These are phyloP conservation scores for Trametes sp. DNA, from an alignment of 1,284 basidiomycete species.

Conservation along the genomic window DNA sequence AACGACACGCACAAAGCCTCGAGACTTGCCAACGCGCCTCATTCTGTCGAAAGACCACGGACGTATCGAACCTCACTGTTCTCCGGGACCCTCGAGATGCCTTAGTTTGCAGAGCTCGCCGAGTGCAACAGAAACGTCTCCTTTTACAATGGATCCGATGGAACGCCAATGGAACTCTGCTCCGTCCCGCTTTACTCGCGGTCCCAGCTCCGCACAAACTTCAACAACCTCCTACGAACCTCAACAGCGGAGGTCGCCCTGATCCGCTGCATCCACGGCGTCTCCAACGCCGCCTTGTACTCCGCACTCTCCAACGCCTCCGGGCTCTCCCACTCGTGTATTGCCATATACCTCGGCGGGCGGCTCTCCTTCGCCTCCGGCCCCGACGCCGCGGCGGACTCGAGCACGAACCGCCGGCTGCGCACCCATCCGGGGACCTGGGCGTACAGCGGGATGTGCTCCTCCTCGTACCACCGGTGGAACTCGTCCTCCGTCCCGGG, in stretches of 20 bases:
- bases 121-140: no score
- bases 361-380: slow-evolving; percentile 22
- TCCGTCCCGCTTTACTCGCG: slow-evolving; percentile 1
- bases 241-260: slow-evolving; percentile 14
- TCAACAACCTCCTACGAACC: slow-evolving; percentile 13
- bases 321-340: slow-evolving; percentile 44
- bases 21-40: no score
- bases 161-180: background rate
- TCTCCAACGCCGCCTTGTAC: slow-evolving; percentile 39
- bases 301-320: slow-evolving; percentile 34
- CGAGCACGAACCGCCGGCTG: slow-evolving; percentile 43
- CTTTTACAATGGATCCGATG: no score
- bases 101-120: no score
- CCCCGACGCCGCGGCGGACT: slow-evolving; percentile 32
- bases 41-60: no score
- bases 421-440: slow-evolving; percentile 47
- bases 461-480: slow-evolving; percentile 49
- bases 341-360: slow-evolving; percentile 43
- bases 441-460: slow-evolving; percentile 44
- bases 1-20: no score
- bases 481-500: slow-evolving; percentile 50
- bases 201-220: slow-evolving; percentile 22
- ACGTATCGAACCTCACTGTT: no score
- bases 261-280: slow-evolving; percentile 41
- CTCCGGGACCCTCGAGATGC: no score